These are phyloP conservation scores for Periconia digitata DNA, from an alignment of 2,329 filamentous ascomycete species.

Conservation along the genomic window DNA sequence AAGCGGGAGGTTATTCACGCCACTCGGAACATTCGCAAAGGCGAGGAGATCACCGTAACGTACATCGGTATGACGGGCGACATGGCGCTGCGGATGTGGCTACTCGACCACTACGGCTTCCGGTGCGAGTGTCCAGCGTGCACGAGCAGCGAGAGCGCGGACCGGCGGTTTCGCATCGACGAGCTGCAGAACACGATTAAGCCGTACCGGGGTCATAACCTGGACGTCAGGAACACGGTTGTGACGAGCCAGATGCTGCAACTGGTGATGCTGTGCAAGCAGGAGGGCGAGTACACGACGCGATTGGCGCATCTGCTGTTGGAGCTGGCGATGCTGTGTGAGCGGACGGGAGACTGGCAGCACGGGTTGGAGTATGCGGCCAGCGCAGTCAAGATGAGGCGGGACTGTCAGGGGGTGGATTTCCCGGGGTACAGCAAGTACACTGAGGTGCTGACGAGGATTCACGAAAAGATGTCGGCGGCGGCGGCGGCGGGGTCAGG, in stretches of 20 bases:
- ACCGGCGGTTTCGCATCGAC: constrained; percentile 33
- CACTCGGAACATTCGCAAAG: constrained; percentile 34
- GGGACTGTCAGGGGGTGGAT: constrained; percentile 31
- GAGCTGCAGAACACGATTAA: constrained; percentile 37
- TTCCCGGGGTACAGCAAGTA: constrained; percentile 26
- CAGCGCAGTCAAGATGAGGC: constrained; percentile 33
- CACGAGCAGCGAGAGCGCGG: constrained; percentile 29
- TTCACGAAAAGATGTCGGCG: constrained; percentile 17
- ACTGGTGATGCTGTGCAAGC: constrained; percentile 28
- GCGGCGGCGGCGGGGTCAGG: neutral
- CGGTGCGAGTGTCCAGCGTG: constrained; percentile 43
- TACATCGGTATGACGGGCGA: constrained; percentile 42
- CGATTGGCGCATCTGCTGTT: constrained; percentile 30
- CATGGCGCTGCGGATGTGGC: constrained; percentile 28
- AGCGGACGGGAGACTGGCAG: constrained; percentile 21
- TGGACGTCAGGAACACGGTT: constrained; percentile 11
- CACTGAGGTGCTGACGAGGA: constrained; percentile 21
- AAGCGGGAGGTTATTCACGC: constrained; percentile 37
- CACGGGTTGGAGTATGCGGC: constrained; percentile 19
- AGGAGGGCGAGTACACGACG: constrained; percentile 26
- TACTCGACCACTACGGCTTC: constrained; percentile 42
- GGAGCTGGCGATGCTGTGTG: constrained; percentile 36
- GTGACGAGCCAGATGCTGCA: constrained; percentile 28
- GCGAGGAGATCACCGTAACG: constrained; percentile 42
- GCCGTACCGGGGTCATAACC: constrained; percentile 12